phyloP scores from a whole-genome alignment of 345 rosid genomes.

The Populus pruinosa region DNA sequence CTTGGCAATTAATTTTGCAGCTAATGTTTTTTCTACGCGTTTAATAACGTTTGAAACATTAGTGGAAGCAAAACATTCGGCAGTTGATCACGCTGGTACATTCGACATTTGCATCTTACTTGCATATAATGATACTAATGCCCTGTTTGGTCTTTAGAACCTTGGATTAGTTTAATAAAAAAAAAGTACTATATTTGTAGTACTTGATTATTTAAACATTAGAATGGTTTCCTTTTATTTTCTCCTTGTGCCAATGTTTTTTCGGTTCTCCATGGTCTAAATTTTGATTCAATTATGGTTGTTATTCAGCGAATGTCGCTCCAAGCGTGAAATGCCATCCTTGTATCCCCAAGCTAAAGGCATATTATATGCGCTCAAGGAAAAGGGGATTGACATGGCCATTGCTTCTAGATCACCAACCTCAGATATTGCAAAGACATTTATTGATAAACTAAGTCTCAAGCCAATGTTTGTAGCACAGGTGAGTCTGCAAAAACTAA shows the following conservation, averaged over 20 bases:
- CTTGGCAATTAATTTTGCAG: too few species aligned
- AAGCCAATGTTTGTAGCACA: slow-evolving; percentile 57
- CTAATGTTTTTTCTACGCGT: too few species aligned
- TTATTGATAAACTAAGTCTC: slow-evolving; percentile 57
- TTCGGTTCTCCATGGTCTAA: background rate
- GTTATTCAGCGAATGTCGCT: slow-evolving; percentile 53
- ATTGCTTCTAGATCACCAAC: slow-evolving; percentile 83
- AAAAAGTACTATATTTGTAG: too few species aligned
- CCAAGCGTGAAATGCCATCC: slow-evolving; percentile 67
- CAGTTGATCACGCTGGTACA: too few species aligned
- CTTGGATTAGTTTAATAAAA: too few species aligned
- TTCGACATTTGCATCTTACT: too few species aligned
- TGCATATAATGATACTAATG: too few species aligned
- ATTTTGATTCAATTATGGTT: background rate
- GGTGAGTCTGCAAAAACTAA: slow-evolving; percentile 30
- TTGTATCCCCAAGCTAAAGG: slow-evolving; percentile 81
- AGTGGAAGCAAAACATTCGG: too few species aligned
- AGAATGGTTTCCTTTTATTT: background rate
- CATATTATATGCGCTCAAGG: slow-evolving; percentile 56
- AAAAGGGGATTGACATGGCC: slow-evolving; percentile 69
- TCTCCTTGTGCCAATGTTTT: background rate
- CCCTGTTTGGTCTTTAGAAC: too few species aligned
- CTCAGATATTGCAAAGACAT: slow-evolving; percentile 62
- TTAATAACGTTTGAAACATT: too few species aligned
- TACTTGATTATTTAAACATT: background rate